Percentiles rank a stretch among this genome's conserved stretches.
phyloP scores from a whole-genome alignment of 345 rosid genomes.

The Lepidium didymum region DNA sequence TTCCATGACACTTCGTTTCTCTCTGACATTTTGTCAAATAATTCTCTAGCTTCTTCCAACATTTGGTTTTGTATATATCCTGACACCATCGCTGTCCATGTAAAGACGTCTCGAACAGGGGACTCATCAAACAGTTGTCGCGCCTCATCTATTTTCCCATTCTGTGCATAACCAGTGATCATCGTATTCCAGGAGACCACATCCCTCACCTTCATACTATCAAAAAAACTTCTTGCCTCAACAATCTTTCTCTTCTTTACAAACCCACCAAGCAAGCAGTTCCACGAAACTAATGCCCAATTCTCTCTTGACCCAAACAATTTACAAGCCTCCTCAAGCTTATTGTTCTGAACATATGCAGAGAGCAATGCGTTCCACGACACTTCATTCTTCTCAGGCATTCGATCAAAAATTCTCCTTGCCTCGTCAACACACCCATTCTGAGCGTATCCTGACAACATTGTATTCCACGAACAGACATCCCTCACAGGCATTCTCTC shows the following conservation, averaged over 20 bases:
- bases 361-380: conserved; percentile 61
- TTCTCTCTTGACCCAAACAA: conserved; percentile 40
- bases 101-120: conserved; percentile 51
- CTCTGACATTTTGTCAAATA: conserved; percentile 49
- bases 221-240: conserved; percentile 44
- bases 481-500: conserved; percentile 48
- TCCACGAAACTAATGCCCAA: conserved; percentile 65
- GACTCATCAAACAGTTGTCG: conserved; percentile 43
- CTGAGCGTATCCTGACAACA: conserved; percentile 60
- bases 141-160: conserved; percentile 43
- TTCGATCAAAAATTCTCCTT: conserved; percentile 42
- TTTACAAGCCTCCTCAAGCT: conserved; percentile 44
- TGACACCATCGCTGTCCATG: conserved; percentile 66
- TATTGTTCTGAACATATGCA: conserved; percentile 56
- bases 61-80: conserved; percentile 52
- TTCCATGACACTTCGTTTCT: conserved; percentile 61
- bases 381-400: conserved; percentile 44
- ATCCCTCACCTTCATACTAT: conserved; percentile 42
- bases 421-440: conserved; percentile 52
- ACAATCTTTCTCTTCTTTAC: conserved; percentile 39
- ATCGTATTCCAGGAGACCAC: conserved; percentile 58
- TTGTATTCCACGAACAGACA: conserved; percentile 66
- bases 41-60: conserved; percentile 46
- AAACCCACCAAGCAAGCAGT: conserved; percentile 60
- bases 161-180: conserved; percentile 58